These are phyloP conservation scores for Diaporthe sp. DNA, from an alignment of 2,329 filamentous ascomycete species.

Conservation along the genomic window DNA sequence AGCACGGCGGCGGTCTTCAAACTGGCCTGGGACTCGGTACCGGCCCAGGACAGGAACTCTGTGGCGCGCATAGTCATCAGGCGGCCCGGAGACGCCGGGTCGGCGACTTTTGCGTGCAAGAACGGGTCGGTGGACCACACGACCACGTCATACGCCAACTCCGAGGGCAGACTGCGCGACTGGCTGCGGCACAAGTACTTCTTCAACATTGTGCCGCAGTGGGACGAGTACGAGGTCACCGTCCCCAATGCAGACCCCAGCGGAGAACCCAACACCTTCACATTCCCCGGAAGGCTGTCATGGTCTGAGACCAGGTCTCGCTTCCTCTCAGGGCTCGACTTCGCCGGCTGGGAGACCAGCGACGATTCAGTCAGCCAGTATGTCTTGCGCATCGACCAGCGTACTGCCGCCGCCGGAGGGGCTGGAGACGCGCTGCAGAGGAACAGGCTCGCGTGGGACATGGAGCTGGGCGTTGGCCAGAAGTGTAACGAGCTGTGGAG, in stretches of 20 bases:
- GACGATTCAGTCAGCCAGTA: not conserved
- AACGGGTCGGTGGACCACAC: not conserved
- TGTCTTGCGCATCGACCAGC: conserved; percentile 25
- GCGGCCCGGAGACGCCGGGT: not conserved
- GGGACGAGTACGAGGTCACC: not conserved
- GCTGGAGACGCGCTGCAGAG: not conserved
- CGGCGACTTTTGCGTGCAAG: not conserved
- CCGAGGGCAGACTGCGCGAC: not conserved
- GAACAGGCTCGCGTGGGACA: conserved; percentile 15
- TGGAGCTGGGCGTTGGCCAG: not conserved
- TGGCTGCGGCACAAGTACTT: not conserved
- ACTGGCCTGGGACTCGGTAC: conserved; percentile 11
- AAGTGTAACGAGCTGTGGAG: not conserved
- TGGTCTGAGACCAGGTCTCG: not conserved
- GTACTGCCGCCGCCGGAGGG: not conserved
- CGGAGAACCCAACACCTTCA: not conserved
- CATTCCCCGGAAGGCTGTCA: not conserved
- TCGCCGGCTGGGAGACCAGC: too few species aligned
- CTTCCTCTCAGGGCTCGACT: not conserved
- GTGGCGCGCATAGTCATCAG: conserved; percentile 11
- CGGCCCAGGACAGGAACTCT: not conserved
- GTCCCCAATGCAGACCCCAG: not conserved
- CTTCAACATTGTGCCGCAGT: conserved; percentile 1
- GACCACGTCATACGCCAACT: rapidly evolving
- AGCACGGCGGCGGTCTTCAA: not conserved